Conservation (phyloP, 257 asterid genomes). For the Ophiorrhiza pumila region DNA sequence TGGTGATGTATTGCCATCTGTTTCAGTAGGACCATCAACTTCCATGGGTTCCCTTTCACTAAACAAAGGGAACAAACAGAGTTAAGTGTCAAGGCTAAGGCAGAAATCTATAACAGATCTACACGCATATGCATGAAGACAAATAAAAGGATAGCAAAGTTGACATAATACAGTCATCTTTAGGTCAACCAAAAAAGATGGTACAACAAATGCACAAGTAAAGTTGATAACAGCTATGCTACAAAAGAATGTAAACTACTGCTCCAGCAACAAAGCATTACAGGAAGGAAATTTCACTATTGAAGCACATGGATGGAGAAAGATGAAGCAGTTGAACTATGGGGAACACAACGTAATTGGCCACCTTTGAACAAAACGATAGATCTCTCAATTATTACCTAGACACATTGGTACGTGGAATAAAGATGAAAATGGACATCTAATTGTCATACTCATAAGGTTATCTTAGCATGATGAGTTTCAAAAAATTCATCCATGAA, state of each 20-base stretch:
- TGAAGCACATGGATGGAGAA: not conserved
- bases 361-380: not conserved
- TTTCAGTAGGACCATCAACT: slow-evolving; percentile 57
- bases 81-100: not conserved
- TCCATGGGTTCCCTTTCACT: slow-evolving; percentile 75
- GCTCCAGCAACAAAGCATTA: not conserved
- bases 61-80: slow-evolving; percentile 18
- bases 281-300: not conserved
- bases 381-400: not conserved
- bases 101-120: not conserved
- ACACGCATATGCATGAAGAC: not conserved
- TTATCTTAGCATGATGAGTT: not conserved
- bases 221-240: not conserved
- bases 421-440: not conserved
- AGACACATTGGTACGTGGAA: not conserved
- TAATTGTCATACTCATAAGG: not conserved
- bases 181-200: not conserved
- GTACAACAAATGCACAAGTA: not conserved
- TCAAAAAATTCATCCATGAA: not conserved
- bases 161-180: too few relatives aligned
- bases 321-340: not conserved
- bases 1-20: slow-evolving; percentile 34
- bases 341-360: not conserved
- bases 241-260: not conserved
- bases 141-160: not conserved